Evolutionary conservation across 495 filamentous ascomycete genomes (phyloP).

Genomic region (Cercophora scortea): DNA sequence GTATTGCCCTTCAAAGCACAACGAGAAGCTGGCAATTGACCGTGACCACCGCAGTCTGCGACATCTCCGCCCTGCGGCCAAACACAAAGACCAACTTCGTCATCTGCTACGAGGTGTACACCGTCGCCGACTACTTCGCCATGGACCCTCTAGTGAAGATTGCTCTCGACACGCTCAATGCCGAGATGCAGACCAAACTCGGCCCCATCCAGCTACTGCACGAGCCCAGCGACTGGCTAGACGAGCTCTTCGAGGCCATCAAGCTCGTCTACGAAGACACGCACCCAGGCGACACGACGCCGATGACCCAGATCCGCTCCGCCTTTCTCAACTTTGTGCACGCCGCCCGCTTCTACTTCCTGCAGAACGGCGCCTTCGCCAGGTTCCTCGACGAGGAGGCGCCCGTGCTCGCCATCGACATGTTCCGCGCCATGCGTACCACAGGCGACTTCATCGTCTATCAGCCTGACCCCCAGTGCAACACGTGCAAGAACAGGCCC

Average conservation of each 20-base stretch:
- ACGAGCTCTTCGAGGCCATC: slow-evolving; percentile 18
- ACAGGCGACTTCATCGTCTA: slow-evolving; percentile 12
- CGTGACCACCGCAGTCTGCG: slow-evolving; percentile 6
- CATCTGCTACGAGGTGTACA: slow-evolving; percentile 18
- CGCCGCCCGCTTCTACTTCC: slow-evolving; percentile 13
- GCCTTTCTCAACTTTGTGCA: slow-evolving; percentile 12
- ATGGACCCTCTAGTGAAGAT: slow-evolving; percentile 10
- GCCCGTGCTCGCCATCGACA: slow-evolving; percentile 10
- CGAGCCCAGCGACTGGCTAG: slow-evolving; percentile 12
- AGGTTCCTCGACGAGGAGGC: slow-evolving; percentile 6
- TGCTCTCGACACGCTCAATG: slow-evolving; percentile 9
- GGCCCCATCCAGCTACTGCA: slow-evolving; percentile 10
- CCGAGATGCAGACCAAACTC: slow-evolving; percentile 14
- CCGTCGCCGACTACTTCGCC: slow-evolving; percentile 18
- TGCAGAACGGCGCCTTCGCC: slow-evolving; percentile 10
- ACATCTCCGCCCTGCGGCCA: slow-evolving; percentile 9
- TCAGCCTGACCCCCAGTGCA: slow-evolving; percentile 9
- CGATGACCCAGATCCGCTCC: slow-evolving; percentile 2
- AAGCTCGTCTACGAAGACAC: slow-evolving; percentile 13
- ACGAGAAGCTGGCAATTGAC: neutral
- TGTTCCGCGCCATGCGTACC: slow-evolving; percentile 13
- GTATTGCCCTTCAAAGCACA: neutral
- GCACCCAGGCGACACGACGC: neutral
- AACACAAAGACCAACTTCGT: slow-evolving; percentile 12
- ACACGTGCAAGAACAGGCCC: slow-evolving; percentile 12